These are phyloP conservation scores for Penicillium riverlandense DNA, from an alignment of 495 filamentous ascomycete genomes.

Conservation along the genomic window DNA sequence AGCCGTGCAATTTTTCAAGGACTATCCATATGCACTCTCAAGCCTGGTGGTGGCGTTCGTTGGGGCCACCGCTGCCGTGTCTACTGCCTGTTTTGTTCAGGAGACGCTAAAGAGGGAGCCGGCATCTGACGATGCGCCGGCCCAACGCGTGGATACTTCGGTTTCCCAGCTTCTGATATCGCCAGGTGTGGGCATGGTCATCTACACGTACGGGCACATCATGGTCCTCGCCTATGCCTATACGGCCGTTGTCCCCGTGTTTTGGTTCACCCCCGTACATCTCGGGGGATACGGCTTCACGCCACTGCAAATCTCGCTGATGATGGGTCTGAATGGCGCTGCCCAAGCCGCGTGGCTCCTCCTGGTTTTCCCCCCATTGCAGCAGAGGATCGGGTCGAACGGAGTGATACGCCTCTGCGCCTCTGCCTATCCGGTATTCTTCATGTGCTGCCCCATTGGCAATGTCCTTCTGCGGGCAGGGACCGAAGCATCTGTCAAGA, in stretches of 20 bases:
- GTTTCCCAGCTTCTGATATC: slow-evolving; percentile 48
- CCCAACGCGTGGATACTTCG: slow-evolving; percentile 21
- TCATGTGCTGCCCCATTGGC: slow-evolving; percentile 39
- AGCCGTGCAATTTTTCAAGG: slow-evolving; percentile 44
- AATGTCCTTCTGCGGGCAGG: slow-evolving; percentile 44
- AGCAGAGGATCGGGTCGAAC: slow-evolving; percentile 51
- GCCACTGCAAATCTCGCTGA: slow-evolving; percentile 49
- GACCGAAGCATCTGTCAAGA: slow-evolving; percentile 11
- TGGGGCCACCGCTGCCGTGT: slow-evolving; percentile 39
- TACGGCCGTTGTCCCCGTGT: slow-evolving; percentile 54
- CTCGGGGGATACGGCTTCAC: slow-evolving; percentile 58
- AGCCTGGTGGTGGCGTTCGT: slow-evolving; percentile 46
- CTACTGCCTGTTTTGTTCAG: slow-evolving; percentile 43
- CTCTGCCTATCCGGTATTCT: slow-evolving; percentile 50
- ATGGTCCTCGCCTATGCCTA: slow-evolving; percentile 58
- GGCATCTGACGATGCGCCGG: slow-evolving; percentile 1
- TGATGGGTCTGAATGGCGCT: slow-evolving; percentile 51
- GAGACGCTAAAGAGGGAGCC: slow-evolving; percentile 41
- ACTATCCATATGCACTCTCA: slow-evolving; percentile 59
- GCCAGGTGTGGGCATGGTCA: slow-evolving; percentile 55
- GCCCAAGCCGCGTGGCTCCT: slow-evolving; percentile 61
- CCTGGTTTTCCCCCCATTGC: slow-evolving; percentile 53
- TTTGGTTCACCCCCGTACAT: slow-evolving; percentile 47
- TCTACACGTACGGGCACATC: slow-evolving; percentile 52
- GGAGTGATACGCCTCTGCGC: slow-evolving; percentile 49